Evolutionary conservation across 1,284 basidiomycete genomes (phyloP).

Genomic region (Microbotryomycetes sp.): DNA sequence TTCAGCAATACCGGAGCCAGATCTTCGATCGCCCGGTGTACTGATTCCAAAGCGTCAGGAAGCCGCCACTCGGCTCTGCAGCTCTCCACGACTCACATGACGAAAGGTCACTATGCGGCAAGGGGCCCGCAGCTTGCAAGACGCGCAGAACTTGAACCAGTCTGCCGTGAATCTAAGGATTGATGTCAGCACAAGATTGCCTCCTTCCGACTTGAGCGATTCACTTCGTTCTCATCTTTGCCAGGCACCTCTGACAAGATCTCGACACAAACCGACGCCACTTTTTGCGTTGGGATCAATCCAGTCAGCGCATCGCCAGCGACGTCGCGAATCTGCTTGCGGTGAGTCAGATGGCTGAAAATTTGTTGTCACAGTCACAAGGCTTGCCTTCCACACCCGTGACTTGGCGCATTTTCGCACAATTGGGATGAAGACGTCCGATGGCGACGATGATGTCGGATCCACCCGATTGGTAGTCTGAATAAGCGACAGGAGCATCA

Average conservation of each 20-base stretch:
- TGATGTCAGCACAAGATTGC: background rate
- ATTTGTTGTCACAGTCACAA: background rate
- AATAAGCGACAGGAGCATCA: slow-evolving; percentile 29
- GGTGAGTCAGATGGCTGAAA: background rate
- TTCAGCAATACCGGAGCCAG: background rate
- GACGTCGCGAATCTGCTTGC: slow-evolving; percentile 22
- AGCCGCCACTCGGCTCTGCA: background rate
- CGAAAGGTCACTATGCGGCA: background rate
- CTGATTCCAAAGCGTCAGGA: background rate
- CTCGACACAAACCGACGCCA: background rate
- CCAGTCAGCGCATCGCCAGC: slow-evolving; percentile 29
- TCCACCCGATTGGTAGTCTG: slow-evolving; percentile 23
- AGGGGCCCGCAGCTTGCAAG: slow-evolving; percentile 4
- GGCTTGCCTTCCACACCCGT: slow-evolving; percentile 28
- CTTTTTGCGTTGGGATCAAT: slow-evolving; percentile 10
- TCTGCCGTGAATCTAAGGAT: slow-evolving; percentile 16
- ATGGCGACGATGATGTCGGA: background rate
- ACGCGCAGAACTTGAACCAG: slow-evolving; percentile 14
- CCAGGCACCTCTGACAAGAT: slow-evolving; percentile 2
- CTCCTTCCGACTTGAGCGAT: background rate
- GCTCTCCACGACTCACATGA: background rate
- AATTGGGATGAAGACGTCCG: slow-evolving; percentile 17
- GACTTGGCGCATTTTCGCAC: slow-evolving; percentile 16
- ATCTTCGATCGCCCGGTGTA: background rate
- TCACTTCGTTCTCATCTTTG: slow-evolving; percentile 19